Evolutionary conservation across 352 stramenopile genomes (phyloP).

Genomic region (Detonula confervacea): DNA sequence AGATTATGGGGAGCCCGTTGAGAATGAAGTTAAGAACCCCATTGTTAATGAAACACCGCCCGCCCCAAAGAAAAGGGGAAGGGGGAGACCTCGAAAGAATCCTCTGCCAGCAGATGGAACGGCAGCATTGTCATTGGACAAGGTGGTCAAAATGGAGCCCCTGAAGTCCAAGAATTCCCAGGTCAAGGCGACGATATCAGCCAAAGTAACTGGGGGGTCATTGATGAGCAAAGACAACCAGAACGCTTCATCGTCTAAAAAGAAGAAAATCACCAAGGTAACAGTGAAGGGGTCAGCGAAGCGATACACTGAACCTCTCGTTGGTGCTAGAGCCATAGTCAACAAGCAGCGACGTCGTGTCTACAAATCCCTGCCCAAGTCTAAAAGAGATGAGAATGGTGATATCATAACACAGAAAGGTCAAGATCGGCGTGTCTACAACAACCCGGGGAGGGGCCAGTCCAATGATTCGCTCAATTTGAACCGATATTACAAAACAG

Average conservation of each 20-base stretch:
- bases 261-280: background rate
- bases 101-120: constrained; percentile 9
- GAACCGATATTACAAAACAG: constrained; percentile 79
- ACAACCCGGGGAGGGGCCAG: constrained; percentile 14
- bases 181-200: constrained; percentile 3
- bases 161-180: constrained; percentile 9
- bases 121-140: background rate
- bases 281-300: constrained; percentile 31
- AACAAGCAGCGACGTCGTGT: constrained; percentile 37
- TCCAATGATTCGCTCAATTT: constrained; percentile 64
- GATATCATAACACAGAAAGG: constrained; percentile 33
- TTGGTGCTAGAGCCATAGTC: constrained; percentile 50
- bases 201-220: constrained; percentile 39
- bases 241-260: background rate
- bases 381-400: constrained; percentile 38
- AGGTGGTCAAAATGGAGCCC: constrained; percentile 21
- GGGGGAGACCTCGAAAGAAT: constrained; percentile 44
- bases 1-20: constrained; percentile 3
- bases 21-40: background rate
- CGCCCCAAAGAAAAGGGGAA: constrained; percentile 26
- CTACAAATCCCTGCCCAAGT: constrained; percentile 49
- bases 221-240: constrained; percentile 33
- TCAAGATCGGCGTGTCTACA: background rate
- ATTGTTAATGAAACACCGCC: constrained; percentile 14
- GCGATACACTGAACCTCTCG: constrained; percentile 29